Evolutionary conservation across 805 yeast species (phyloP).

Genomic region (Spathaspora arborariae): DNA sequence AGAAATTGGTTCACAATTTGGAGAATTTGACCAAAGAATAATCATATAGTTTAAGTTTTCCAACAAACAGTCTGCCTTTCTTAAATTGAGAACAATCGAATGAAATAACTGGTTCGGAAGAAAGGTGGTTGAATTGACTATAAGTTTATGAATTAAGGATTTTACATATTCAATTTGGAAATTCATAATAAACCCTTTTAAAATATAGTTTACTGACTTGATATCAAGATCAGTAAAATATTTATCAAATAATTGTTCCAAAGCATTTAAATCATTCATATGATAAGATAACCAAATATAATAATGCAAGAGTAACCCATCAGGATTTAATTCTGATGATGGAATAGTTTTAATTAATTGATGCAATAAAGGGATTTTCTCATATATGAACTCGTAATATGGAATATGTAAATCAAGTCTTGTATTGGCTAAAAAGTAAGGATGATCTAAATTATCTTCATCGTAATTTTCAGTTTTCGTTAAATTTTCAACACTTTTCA

Average conservation of each 20-base stretch:
- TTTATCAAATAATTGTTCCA: slow-evolving; percentile 1
- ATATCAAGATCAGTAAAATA: slow-evolving; percentile 13
- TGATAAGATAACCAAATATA: slow-evolving; percentile 36
- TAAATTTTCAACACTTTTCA: slow-evolving; percentile 2
- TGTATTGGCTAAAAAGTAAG: slow-evolving; percentile 6
- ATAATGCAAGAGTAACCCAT: slow-evolving; percentile 15
- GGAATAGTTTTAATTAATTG: slow-evolving; percentile 11
- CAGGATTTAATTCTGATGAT: not conserved
- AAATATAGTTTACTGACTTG: slow-evolving; percentile 23
- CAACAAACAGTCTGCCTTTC: slow-evolving; percentile 26
- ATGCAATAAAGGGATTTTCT: slow-evolving; percentile 20
- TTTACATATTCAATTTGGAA: slow-evolving; percentile 33
- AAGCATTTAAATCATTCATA: slow-evolving; percentile 23
- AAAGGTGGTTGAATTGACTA: slow-evolving; percentile 8
- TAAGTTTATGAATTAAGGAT: slow-evolving; percentile 19
- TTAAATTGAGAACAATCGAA: slow-evolving; percentile 20
- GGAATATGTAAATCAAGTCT: slow-evolving; percentile 7
- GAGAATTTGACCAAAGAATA: slow-evolving; percentile 24
- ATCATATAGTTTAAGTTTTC: slow-evolving; percentile 23
- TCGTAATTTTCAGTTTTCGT: not conserved
- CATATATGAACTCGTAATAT: slow-evolving; percentile 13
- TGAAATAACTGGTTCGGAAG: slow-evolving; percentile 22
- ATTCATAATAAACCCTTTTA: slow-evolving; percentile 27
- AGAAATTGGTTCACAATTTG: slow-evolving; percentile 19
- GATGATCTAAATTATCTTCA: slow-evolving; percentile 8